Evolutionary conservation across 2,329 filamentous ascomycete genomes (phyloP).

Genomic region (Sordariomycetes sp.): DNA sequence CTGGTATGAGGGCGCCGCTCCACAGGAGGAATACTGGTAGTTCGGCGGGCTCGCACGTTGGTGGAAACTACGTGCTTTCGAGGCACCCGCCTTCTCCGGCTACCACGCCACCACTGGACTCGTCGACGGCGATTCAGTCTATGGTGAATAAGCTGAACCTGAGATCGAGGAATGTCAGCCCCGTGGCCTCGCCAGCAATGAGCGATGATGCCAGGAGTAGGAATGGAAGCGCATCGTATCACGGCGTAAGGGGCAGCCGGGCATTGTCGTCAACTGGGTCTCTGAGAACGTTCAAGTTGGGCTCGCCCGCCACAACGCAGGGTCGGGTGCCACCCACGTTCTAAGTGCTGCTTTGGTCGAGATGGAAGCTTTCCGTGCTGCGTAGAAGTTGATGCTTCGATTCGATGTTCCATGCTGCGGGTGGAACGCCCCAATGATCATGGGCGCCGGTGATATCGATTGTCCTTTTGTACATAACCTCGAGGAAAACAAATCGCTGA

Average conservation of each 20-base stretch:
- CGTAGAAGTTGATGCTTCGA: neutral
- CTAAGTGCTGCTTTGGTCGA: neutral
- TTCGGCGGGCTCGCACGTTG: slow-evolving; percentile 9
- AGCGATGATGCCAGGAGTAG: slow-evolving; percentile 2
- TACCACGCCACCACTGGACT: slow-evolving; percentile 16
- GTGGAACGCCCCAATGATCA: neutral
- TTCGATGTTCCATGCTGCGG: neutral
- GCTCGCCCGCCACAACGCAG: slow-evolving; percentile 8
- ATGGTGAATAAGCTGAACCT: slow-evolving; percentile 22
- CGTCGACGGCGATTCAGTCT: slow-evolving; percentile 15
- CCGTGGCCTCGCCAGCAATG: slow-evolving; percentile 9
- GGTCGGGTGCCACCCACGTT: neutral
- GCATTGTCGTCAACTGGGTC: slow-evolving; percentile 10
- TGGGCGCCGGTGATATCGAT: too few species aligned
- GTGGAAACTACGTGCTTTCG: slow-evolving; percentile 4
- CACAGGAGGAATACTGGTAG: slow-evolving; percentile 9
- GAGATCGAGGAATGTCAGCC: slow-evolving; percentile 12
- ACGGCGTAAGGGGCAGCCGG: slow-evolving; percentile 3
- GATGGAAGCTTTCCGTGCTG: neutral
- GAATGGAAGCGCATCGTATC: slow-evolving; percentile 1
- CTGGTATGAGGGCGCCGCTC: slow-evolving; percentile 7
- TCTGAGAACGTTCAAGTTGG: slow-evolving; percentile 13
- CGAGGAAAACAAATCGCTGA: too few species aligned
- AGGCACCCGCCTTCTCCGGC: slow-evolving; percentile 11
- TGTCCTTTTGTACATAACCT: too few species aligned